Percentiles rank a stretch among this genome's conserved stretches.
Evolutionary conservation across 768 basidiomycete species (phyloP).

Genomic region (Pleurotus sapidus): DNA sequence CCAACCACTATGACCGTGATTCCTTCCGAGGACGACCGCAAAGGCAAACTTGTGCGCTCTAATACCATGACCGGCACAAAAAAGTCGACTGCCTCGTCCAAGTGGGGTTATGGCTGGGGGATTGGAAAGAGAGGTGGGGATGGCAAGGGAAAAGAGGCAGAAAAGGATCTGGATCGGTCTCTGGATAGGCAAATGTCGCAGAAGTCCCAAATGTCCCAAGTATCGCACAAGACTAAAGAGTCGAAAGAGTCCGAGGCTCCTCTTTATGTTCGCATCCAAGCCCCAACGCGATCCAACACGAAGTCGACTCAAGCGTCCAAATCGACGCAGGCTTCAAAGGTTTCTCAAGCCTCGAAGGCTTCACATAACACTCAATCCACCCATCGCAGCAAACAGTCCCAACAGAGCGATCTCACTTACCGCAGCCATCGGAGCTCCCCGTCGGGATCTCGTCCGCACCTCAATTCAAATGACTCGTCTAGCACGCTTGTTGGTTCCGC

Average conservation of each 20-base stretch:
- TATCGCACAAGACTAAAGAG: conserved; percentile 24
- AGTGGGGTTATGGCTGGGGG: conserved; percentile 75
- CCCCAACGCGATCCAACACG: conserved; percentile 34
- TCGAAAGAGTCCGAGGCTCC: conserved; percentile 19
- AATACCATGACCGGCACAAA: conserved; percentile 61
- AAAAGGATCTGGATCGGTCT: conserved; percentile 10
- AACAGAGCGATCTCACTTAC: conserved; percentile 13
- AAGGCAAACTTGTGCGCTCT: conserved; percentile 38
- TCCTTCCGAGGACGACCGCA: conserved; percentile 25
- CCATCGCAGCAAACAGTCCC: conserved; percentile 11
- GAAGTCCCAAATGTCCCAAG: conserved; percentile 22
- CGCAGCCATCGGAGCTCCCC: conserved; percentile 10
- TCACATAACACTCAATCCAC: conserved; percentile 10
- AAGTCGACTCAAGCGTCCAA: conserved; percentile 36
- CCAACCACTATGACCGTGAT: conserved; percentile 30
- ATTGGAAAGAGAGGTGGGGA: conserved; percentile 45
- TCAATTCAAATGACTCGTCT: conserved; percentile 59
- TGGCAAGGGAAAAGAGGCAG: conserved; percentile 35
- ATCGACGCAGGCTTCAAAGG: conserved; percentile 24
- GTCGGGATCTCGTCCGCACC: conserved; percentile 33
- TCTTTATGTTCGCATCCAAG: conserved; percentile 12
- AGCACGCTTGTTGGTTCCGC: conserved; percentile 78
- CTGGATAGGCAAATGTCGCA: conserved; percentile 26
- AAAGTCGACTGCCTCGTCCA: conserved; percentile 41
- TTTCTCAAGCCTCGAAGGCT: conserved; percentile 8